Evolutionary conservation across 176 grass and related monocot species (phyloP), one percentile per base, ranked within the genome.

Genomic region (sorghum (Sorghum bicolor)): DNA sequence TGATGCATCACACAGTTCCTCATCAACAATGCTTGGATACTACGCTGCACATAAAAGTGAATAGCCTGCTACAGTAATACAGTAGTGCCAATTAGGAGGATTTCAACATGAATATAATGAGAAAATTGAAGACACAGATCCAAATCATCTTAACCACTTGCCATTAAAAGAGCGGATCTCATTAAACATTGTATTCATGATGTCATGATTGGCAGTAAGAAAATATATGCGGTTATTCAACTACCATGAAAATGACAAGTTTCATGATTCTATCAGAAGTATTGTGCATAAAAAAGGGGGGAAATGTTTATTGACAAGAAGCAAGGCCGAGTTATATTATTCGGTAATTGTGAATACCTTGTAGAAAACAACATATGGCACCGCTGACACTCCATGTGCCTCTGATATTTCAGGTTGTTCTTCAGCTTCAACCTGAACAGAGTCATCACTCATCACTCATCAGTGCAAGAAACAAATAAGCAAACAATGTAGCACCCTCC

Each of bases 361-460:
- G 81, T 80, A 95, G 84, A 99, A 94, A 71, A 90, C 89, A 91
- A 99, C 96, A 86, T 90, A 96, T 52, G 96, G 96, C 52, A 99
- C 96, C 15, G 96, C 91, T 73, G 96, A 47, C 87, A 99, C 91
- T 52, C 91, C 83, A 87, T 94, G 96, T 57, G 85, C 86, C 77
- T 94, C 96, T 50, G 96, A 94, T 77, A 99, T 92, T 90, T 94
- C 96, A 11, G 93, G 96, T 45, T 94, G 91, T 83, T 99, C 93
- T 87, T 99, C 96, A 28, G 93, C 96, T 84, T 99, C 96, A 82
- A 96, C 91, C 96, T 97, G 74, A 84, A 60, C 39, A 82, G 50
- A 67, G 14, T 68, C 72, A 81, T 12, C 24, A 62, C n/a, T 52
- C 52, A 58, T 13, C 24, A 63, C n/a, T 53, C 53, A 24, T 29